phyloP scores from a whole-genome alignment of 2,329 filamentous ascomycete genomes.

The Scolecobasidium constrictum region DNA sequence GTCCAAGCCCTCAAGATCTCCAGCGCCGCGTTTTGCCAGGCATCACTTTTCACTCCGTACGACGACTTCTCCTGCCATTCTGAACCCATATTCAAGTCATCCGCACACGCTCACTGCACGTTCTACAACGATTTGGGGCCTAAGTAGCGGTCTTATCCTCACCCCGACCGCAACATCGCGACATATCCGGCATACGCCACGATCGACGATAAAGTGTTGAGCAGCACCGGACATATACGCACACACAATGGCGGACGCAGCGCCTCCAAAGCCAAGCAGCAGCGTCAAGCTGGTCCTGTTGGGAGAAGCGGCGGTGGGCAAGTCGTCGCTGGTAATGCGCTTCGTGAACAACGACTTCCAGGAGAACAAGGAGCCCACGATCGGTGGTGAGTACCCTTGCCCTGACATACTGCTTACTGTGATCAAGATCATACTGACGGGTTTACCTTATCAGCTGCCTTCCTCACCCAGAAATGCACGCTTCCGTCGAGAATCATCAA shows the following conservation, averaged over 20 bases:
- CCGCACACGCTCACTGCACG: no score
- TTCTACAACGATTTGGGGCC: no score
- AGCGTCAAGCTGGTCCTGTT: slow-evolving; percentile 98
- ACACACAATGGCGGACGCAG: slow-evolving; percentile 62
- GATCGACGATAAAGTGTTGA: no score
- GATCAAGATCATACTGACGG: slow-evolving; percentile 1
- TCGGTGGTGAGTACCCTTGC: slow-evolving; percentile 62
- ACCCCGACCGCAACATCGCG: no score
- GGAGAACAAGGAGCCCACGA: slow-evolving; percentile 98
- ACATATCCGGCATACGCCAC: no score
- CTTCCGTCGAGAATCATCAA: slow-evolving; percentile 72
- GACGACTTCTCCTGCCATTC: no score
- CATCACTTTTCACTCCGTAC: no score
- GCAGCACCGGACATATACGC: no score
- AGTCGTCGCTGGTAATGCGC: slow-evolving; percentile 95
- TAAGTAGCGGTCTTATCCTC: no score
- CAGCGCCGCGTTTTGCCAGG: no score
- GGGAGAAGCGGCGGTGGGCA: slow-evolving; percentile 95
- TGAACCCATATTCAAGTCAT: no score
- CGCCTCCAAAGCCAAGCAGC: slow-evolving; percentile 86
- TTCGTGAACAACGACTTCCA: slow-evolving; percentile 99
- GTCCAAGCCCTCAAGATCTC: no score
- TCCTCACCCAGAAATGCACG: slow-evolving; percentile 97
- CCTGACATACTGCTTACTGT: background rate
- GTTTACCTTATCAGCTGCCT: slow-evolving; percentile 56